Percentiles rank a stretch among this genome's conserved stretches.
phyloP scores from a whole-genome alignment of 1,139 yeast genomes.

The Protomyces lactucae-debilis region DNA sequence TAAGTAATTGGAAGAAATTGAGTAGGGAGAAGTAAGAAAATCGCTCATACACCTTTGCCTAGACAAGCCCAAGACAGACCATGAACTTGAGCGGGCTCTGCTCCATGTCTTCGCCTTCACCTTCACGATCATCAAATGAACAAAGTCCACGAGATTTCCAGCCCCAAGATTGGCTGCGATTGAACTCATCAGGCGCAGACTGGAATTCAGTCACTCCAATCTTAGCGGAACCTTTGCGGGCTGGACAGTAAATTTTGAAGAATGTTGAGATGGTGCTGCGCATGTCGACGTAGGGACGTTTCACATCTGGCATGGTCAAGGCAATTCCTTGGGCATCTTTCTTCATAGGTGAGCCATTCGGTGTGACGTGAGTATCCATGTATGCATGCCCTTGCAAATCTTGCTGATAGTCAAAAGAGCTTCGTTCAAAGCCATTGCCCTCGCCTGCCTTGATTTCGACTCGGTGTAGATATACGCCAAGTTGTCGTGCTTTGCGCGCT shows the following conservation, averaged over 20 bases:
- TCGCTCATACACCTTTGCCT: neutral
- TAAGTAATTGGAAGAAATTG: too few species aligned
- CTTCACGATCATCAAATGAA: constrained; percentile 19
- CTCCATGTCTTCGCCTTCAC: constrained; percentile 35
- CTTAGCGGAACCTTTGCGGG: constrained; percentile 41
- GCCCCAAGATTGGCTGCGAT: constrained; percentile 54
- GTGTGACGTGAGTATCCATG: neutral
- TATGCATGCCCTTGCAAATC: neutral
- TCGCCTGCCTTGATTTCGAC: constrained; percentile 38
- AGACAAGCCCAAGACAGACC: constrained; percentile 48
- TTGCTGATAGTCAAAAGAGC: neutral
- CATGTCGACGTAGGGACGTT: constrained; percentile 40
- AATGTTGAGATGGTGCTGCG: constrained; percentile 47
- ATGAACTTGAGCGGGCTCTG: constrained; percentile 46
- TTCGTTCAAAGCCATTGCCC: constrained; percentile 29
- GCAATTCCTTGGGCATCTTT: constrained; percentile 15
- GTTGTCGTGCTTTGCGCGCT: constrained; percentile 45
- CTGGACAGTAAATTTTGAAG: constrained; percentile 51
- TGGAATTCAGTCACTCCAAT: constrained; percentile 49
- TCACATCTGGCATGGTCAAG: constrained; percentile 16
- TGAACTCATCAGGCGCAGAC: constrained; percentile 50
- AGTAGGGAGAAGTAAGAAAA: too few species aligned
- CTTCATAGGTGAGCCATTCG: constrained; percentile 1
- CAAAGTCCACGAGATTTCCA: constrained; percentile 53
- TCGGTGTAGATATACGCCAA: constrained; percentile 53